Conservation (phyloP, 139 green algal species). For the Raphidocelis subcapitata region DNA sequence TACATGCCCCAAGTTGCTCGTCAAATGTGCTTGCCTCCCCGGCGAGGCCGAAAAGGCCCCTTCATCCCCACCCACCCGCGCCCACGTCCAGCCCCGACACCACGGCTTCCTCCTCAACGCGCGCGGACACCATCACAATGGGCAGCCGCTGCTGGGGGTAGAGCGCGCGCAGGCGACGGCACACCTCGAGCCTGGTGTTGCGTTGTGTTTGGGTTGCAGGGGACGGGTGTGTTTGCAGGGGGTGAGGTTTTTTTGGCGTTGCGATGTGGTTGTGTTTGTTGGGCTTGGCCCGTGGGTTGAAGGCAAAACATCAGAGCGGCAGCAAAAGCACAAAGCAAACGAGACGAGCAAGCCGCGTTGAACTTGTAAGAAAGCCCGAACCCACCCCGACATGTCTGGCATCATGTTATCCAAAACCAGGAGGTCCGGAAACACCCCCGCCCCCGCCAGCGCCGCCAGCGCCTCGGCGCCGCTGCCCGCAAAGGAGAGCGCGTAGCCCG, state of each 20-base stretch:
- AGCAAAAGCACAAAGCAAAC: too few relatives aligned
- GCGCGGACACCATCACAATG: constrained; percentile 52
- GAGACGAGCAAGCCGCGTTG: too few relatives aligned
- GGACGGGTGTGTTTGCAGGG: not conserved
- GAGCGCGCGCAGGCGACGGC: constrained; percentile 29
- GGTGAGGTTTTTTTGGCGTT: too few relatives aligned
- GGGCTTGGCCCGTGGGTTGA: too few relatives aligned
- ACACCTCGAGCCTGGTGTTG: constrained; percentile 43
- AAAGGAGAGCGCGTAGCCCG: constrained; percentile 35
- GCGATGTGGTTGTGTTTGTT: too few relatives aligned
- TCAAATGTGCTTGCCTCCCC: too few relatives aligned
- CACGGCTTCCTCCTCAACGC: constrained; percentile 42
- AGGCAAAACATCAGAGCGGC: too few relatives aligned
- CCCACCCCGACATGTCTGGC: constrained; percentile 39
- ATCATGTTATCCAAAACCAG: constrained; percentile 53
- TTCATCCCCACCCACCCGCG: constrained; percentile 10
- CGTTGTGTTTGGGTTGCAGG: too few relatives aligned
- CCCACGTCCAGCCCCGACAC: constrained; percentile 41
- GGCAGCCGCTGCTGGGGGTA: constrained; percentile 22
- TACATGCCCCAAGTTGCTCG: too few relatives aligned
- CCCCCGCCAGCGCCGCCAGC: constrained; percentile 28
- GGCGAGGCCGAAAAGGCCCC: too few relatives aligned
- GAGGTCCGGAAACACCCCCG: constrained; percentile 45
- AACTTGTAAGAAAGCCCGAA: too few relatives aligned
- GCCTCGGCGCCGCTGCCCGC: constrained; percentile 24